phyloP scores from a whole-genome alignment of 495 filamentous ascomycete genomes.

The Emericellopsis terricola region DNA sequence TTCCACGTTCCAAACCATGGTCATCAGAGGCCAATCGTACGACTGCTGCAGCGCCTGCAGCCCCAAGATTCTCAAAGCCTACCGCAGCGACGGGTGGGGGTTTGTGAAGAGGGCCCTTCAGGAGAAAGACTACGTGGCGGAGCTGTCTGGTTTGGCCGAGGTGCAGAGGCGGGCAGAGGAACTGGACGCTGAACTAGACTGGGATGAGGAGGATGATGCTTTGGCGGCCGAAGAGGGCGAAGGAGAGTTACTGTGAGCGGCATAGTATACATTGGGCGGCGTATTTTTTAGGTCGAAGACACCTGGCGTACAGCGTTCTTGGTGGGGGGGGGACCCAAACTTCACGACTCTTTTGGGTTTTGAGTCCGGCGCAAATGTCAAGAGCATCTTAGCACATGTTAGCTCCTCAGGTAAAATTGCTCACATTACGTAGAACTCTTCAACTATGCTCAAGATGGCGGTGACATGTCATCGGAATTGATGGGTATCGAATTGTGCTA shows the following conservation, averaged over 20 bases:
- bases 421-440: too few relatives aligned
- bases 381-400: too few relatives aligned
- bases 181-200: slow-evolving; percentile 22
- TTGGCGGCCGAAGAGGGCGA: slow-evolving; percentile 23
- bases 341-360: too few relatives aligned
- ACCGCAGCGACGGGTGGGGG: slow-evolving; percentile 58
- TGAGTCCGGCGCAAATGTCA: too few relatives aligned
- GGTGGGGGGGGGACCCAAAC: too few relatives aligned
- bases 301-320: too few relatives aligned
- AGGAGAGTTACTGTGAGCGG: slow-evolving; percentile 22
- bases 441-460: too few relatives aligned
- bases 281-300: too few relatives aligned
- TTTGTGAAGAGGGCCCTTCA: slow-evolving; percentile 78
- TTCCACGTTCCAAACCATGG: slow-evolving; percentile 66
- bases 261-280: too few relatives aligned
- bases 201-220: slow-evolving; percentile 27
- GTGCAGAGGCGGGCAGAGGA: slow-evolving; percentile 67
- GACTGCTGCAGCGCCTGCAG: slow-evolving; percentile 89
- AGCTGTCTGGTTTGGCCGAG: slow-evolving; percentile 80
- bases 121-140: slow-evolving; percentile 73
- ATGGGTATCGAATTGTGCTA: too few relatives aligned
- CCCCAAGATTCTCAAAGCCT: slow-evolving; percentile 50
- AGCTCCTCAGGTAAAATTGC: too few relatives aligned
- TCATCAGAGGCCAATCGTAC: slow-evolving; percentile 66
- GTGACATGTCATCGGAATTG: too few relatives aligned